A percentile compares a stretch with the other conserved stretches of the same genome.
Evolutionary conservation across 169 alveolate species (phyloP).

Genomic region (Plasmodium fragile): DNA sequence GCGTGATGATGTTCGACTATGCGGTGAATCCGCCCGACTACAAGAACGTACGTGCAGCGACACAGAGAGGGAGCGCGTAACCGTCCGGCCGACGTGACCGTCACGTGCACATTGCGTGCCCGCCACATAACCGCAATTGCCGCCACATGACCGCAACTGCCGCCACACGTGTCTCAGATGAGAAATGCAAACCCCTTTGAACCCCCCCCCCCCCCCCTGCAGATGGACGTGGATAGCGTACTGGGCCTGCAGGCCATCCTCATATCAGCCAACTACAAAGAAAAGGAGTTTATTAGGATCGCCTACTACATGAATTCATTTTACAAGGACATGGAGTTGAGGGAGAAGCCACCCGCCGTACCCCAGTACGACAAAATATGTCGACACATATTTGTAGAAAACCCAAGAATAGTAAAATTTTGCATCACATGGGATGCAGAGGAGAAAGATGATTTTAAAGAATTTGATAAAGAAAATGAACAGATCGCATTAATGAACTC

Average conservation of each 20-base stretch:
- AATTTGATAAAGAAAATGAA: conserved; percentile 77
- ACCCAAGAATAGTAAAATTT: conserved; percentile 98
- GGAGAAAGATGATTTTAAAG: conserved; percentile 78
- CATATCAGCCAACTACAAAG: conserved; percentile 94
- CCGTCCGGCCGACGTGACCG: not conserved
- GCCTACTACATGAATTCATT: conserved; percentile 97
- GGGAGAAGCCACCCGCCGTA: conserved; percentile 95
- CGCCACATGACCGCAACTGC: no score
- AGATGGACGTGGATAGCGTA: conserved; percentile 88
- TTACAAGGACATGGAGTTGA: conserved; percentile 93
- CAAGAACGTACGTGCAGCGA: conserved; percentile 84
- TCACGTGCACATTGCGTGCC: not conserved
- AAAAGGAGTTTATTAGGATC: conserved; percentile 96
- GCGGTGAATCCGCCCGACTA: conserved; percentile 96
- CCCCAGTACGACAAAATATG: conserved; percentile 93
- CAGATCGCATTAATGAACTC: conserved; percentile 64
- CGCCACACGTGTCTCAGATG: no score
- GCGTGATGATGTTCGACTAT: conserved; percentile 94
- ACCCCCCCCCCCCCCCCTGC: not conserved
- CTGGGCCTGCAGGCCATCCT: conserved; percentile 98
- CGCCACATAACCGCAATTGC: no score
- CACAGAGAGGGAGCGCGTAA: no score
- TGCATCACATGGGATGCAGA: conserved; percentile 95
- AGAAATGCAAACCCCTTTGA: not conserved
- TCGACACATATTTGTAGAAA: conserved; percentile 93